phyloP scores from a whole-genome alignment of 139 green algal genomes.

The Closterium sp. region DNA sequence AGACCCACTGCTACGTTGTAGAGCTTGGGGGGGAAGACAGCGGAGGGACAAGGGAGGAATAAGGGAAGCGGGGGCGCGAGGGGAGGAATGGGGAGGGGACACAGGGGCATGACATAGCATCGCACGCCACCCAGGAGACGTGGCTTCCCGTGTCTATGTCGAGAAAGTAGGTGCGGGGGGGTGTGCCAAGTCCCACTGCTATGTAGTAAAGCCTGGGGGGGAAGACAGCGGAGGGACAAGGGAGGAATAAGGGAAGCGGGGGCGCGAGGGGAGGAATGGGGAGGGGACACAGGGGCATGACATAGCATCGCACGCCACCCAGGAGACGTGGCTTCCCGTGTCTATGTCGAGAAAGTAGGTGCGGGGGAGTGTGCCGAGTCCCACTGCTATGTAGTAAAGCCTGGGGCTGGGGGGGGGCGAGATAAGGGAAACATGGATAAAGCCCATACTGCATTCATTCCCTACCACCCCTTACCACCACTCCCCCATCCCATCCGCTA shows the following conservation, averaged over 20 bases:
- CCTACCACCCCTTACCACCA: no score
- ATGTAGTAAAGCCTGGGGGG: not conserved
- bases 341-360: slow-evolving; percentile 18
- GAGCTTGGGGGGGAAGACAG: not conserved
- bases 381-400: no score
- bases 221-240: not conserved
- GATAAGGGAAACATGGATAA: no score
- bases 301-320: not conserved
- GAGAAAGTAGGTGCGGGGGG: not conserved
- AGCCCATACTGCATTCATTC: no score
- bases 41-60: not conserved
- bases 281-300: not conserved
- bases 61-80: no score
- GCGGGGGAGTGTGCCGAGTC: not conserved
- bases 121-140: not conserved
- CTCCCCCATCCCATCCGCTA: no score
- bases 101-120: no score
- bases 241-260: no score
- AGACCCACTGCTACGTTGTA: no score
- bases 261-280: no score
- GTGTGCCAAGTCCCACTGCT: not conserved
- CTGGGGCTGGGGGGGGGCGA: no score
- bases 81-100: not conserved
- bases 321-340: slow-evolving; percentile 7
- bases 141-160: not conserved